phyloP scores from a whole-genome alignment of 805 yeast genomes.

The Metschnikowia henanensis region DNA sequence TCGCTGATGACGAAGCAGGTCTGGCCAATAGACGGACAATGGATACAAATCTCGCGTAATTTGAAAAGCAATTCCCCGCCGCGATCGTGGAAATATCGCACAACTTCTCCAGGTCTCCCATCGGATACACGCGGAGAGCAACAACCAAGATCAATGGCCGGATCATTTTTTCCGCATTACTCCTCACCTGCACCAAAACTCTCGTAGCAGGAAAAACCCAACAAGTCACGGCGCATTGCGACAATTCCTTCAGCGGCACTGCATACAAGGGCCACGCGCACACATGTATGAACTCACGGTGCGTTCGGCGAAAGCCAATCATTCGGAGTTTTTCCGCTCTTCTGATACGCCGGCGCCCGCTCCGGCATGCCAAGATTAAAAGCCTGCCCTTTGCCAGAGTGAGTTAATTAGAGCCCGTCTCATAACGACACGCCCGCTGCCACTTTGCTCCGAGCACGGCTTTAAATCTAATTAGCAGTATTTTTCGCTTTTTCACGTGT shows the following conservation, averaged over 20 bases:
- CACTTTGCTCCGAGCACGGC: conserved; percentile 9
- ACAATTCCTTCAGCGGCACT: background rate
- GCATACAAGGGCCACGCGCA: conserved; percentile 2
- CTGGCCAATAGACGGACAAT: background rate
- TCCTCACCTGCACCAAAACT: conserved; percentile 10
- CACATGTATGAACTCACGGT: conserved; percentile 5
- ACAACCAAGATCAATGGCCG: background rate
- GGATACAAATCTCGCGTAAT: background rate
- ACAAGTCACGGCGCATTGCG: conserved; percentile 2
- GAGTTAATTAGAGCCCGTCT: too few species aligned
- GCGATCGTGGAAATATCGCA: too few species aligned
- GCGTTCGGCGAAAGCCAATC: conserved; percentile 4
- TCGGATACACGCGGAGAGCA: background rate
- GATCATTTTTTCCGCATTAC: conserved; percentile 1
- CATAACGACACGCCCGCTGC: too few species aligned
- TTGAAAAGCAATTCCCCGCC: too few species aligned
- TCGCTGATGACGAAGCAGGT: background rate
- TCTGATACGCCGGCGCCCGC: background rate
- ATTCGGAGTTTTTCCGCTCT: conserved; percentile 8
- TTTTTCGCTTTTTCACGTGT: too few species aligned
- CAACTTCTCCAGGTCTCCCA: too few species aligned
- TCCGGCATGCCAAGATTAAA: conserved; percentile 1
- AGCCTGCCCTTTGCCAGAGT: too few species aligned
- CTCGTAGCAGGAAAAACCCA: conserved; percentile 2
- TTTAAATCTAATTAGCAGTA: background rate